Evolutionary conservation across 305 asterid genomes (phyloP).

Genomic region (Solanum hybrid): DNA sequence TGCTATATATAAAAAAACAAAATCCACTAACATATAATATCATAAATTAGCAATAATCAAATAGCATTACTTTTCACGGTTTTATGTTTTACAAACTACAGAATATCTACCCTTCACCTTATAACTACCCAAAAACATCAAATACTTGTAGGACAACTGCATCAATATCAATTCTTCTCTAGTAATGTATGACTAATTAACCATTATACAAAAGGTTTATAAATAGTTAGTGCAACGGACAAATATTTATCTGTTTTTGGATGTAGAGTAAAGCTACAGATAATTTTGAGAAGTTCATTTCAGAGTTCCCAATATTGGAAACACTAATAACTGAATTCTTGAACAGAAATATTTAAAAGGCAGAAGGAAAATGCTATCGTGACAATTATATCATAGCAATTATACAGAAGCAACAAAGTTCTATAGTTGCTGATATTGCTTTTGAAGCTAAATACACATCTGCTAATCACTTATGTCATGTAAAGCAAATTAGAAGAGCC

Average conservation of each 20-base stretch:
- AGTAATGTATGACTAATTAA: not conserved
- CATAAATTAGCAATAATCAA: not conserved
- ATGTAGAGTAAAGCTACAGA: not conserved
- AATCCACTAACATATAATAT: not conserved
- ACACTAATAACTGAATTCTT: not conserved
- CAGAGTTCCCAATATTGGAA: not conserved
- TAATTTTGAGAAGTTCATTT: not conserved
- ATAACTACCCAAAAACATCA: not conserved
- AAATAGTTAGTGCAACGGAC: not conserved
- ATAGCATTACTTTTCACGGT: not conserved
- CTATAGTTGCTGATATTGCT: not conserved
- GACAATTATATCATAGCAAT: not conserved
- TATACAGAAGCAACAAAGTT: not conserved
- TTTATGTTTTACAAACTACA: not conserved
- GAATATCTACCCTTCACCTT: not conserved
- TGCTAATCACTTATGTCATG: not conserved
- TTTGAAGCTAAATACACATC: not conserved
- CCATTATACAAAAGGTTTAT: not conserved
- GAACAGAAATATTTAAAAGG: not conserved
- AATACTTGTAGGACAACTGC: not conserved
- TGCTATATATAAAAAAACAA: not conserved
- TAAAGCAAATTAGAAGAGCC: not conserved
- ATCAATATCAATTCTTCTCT: not conserved
- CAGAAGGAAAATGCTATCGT: not conserved
- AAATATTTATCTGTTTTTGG: not conserved